These are phyloP conservation scores for Sporothrix variecibatus DNA, from an alignment of 2,329 filamentous ascomycete species.

Conservation along the genomic window DNA sequence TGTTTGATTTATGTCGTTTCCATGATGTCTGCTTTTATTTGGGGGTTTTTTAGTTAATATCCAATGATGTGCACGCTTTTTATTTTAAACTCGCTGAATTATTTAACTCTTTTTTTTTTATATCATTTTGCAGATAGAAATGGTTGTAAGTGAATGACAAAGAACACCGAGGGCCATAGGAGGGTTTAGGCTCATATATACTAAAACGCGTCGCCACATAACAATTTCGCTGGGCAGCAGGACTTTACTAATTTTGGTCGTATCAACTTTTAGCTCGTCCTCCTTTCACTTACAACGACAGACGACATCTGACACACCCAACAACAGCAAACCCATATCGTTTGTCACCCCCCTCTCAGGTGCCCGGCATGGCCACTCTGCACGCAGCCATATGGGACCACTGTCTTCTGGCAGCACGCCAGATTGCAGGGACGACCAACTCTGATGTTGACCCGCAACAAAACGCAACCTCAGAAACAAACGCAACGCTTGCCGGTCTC, in stretches of 20 bases:
- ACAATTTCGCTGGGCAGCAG: too few relatives aligned
- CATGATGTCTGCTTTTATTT: background rate
- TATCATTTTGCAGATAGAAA: too few relatives aligned
- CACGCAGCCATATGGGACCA: constrained; percentile 18
- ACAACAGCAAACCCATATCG: background rate
- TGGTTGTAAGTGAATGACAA: too few relatives aligned
- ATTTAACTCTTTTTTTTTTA: too few relatives aligned
- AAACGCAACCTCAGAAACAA: background rate
- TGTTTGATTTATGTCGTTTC: background rate
- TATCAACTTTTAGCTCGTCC: background rate
- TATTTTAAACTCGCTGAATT: too few relatives aligned
- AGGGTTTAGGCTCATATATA: too few relatives aligned
- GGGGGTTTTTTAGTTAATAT: background rate
- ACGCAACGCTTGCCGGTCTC: background rate
- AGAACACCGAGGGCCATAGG: too few relatives aligned
- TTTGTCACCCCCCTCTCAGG: too few relatives aligned
- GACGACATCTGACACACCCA: background rate
- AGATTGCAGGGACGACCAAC: constrained; percentile 16
- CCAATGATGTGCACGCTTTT: too few relatives aligned
- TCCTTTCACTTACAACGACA: background rate
- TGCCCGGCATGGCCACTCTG: background rate
- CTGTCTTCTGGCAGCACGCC: constrained; percentile 28
- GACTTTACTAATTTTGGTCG: too few relatives aligned
- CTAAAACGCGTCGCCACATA: too few relatives aligned
- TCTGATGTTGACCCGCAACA: too few relatives aligned